A percentile compares a stretch with the other conserved stretches of the same genome.
Evolutionary conservation across 495 filamentous ascomycete species (phyloP).

Genomic region (Penicillium antarcticum): DNA sequence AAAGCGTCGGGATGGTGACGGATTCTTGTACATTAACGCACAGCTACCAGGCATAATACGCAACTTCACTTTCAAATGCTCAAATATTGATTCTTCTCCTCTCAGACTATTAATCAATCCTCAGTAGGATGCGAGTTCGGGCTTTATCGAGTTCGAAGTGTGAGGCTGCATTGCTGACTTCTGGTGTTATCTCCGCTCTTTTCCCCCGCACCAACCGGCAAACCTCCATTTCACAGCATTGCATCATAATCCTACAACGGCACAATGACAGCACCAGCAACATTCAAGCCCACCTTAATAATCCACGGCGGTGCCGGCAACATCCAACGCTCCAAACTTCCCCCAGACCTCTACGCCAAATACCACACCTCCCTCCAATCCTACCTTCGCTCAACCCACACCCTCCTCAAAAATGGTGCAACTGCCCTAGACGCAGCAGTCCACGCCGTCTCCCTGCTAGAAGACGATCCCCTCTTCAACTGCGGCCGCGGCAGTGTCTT

Average conservation of each 20-base stretch:
- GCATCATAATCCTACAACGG: neutral
- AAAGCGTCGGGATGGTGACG: constrained; percentile 17
- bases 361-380: constrained; percentile 63
- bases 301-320: constrained; percentile 89
- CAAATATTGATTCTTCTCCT: neutral
- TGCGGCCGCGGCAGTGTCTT: constrained; percentile 83
- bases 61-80: constrained; percentile 17
- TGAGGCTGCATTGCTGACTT: neutral
- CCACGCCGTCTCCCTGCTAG: constrained; percentile 71
- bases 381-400: constrained; percentile 50
- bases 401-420: constrained; percentile 39
- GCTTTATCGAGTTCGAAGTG: no score
- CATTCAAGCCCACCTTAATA: constrained; percentile 64
- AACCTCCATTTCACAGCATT: neutral
- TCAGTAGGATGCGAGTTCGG: neutral
- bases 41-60: constrained; percentile 39
- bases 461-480: constrained; percentile 84
- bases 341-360: constrained; percentile 53
- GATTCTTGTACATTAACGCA: constrained; percentile 42
- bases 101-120: no score
- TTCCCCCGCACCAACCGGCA: constrained; percentile 1
- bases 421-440: constrained; percentile 70
- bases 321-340: constrained; percentile 65
- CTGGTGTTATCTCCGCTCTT: neutral
- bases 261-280: constrained; percentile 11